Percentiles rank a stretch among this genome's conserved stretches.
These are phyloP conservation scores for Phyllosticta ampelicida DNA, from an alignment of 2,329 filamentous ascomycete species.

Conservation along the genomic window DNA sequence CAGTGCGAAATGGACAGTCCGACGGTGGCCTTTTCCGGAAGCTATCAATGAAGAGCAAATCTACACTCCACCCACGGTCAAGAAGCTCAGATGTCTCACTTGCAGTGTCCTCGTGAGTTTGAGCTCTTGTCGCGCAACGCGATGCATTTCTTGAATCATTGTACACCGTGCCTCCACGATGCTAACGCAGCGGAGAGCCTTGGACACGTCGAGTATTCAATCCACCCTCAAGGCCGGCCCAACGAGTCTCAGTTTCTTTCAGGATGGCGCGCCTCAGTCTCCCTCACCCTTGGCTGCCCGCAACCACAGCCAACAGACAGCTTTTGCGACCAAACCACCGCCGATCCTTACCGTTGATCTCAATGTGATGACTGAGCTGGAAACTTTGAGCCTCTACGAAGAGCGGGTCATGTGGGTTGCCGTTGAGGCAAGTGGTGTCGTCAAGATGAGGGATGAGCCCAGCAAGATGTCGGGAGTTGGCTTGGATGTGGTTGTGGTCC, in stretches of 20 bases:
- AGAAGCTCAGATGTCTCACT: constrained; percentile 20
- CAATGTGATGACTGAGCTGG: constrained; percentile 5
- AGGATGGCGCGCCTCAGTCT: background rate
- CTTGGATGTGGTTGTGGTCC: constrained; percentile 25
- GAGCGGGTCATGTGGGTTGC: constrained; percentile 20
- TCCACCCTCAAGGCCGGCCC: background rate
- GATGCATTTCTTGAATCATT: background rate
- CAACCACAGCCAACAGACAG: background rate
- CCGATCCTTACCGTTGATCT: constrained; percentile 10
- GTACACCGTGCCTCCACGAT: background rate
- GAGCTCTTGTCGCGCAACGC: background rate
- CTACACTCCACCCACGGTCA: constrained; percentile 13
- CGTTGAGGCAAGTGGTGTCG: constrained; percentile 21
- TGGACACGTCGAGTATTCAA: background rate
- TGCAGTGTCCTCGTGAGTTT: constrained; percentile 13
- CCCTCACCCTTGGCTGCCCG: background rate
- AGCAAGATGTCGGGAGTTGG: background rate
- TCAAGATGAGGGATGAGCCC: constrained; percentile 13
- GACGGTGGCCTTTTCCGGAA: constrained; percentile 20
- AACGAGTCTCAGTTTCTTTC: background rate
- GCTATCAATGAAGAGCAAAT: constrained; percentile 20
- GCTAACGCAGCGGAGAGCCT: background rate
- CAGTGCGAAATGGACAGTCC: constrained; percentile 14
- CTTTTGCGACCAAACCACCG: background rate
- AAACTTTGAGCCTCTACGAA: constrained; percentile 6